These are phyloP conservation scores for Thalassiosira exigua DNA, from an alignment of 352 stramenopile species.

Conservation along the genomic window DNA sequence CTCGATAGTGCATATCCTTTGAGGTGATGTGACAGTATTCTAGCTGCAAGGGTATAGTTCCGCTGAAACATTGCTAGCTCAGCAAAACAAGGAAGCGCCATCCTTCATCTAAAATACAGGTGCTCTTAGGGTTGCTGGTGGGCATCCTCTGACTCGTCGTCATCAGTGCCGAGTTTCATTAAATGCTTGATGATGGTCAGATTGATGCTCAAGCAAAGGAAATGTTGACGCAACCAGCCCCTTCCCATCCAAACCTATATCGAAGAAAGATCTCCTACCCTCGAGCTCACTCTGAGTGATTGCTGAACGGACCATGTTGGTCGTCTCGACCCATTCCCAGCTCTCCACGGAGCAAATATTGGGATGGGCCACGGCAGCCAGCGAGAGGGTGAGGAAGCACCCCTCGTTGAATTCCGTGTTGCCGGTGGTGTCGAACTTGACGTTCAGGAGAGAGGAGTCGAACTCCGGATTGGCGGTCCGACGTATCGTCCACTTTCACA, in stretches of 20 bases:
- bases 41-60: no score
- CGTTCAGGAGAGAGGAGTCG: not conserved
- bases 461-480: not conserved
- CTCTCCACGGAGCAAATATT: not conserved
- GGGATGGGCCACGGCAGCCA: not conserved
- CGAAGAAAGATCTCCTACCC: not conserved
- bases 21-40: no score
- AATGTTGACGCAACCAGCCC: no score
- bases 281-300: not conserved
- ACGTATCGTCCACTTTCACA: not conserved
- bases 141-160: no score
- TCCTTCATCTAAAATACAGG: no score
- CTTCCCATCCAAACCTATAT: not conserved
- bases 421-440: not conserved
- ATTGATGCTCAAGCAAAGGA: no score
- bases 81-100: no score
- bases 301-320: not conserved
- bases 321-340: not conserved
- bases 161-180: no score
- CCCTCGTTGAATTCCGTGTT: not conserved
- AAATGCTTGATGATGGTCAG: no score
- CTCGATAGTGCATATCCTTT: no score
- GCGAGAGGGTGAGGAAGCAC: not conserved
- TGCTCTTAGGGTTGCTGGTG: no score
- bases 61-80: no score